Base-by-base conservation (phyloP, 768 basidiomycete species). In the Kwoniella sp. region DNA sequence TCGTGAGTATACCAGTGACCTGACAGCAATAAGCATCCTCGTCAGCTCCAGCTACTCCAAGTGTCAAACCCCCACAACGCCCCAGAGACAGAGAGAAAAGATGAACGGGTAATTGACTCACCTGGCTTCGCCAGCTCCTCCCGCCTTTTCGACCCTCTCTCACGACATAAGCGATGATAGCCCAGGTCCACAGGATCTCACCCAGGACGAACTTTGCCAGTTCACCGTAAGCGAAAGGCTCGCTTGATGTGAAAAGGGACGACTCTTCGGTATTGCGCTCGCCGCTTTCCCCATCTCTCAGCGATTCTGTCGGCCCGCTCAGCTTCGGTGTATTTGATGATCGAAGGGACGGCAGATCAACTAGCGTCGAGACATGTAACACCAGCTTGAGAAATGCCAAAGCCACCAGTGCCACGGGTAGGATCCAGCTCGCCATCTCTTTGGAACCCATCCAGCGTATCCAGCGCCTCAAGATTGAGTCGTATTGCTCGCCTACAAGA, bases 1-100 rank as follows among this genome's bases (percentile, higher is more conserved):
- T 41, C 3, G 63, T 98, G 93, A 73, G 95, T 95, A 77, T 97
- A 93, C 0, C 95, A 93, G 76, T 89, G 90, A 81, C 96, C 95
- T 58, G 95, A 48, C 13, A 58, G n/a, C n/a, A n/a, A n/a, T n/a
- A n/a, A n/a, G n/a, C n/a, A n/a, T n/a, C n/a, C n/a, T n/a, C n/a
- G n/a, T n/a, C n/a, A n/a, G n/a, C n/a, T n/a, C n/a, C n/a, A n/a
- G n/a, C n/a, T n/a, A n/a, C n/a, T n/a, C n/a, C n/a, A n/a, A n/a
- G n/a, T n/a, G n/a, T n/a, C n/a, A n/a, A n/a, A n/a, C n/a, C n/a
- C n/a, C n/a, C n/a, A n/a, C n/a, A n/a, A n/a, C n/a, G n/a, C n/a
- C n/a, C n/a, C n/a, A n/a, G n/a, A n/a, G n/a, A n/a, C n/a, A n/a
- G n/a, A n/a, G n/a, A n/a, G n/a, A n/a, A n/a, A n/a, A n/a, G n/a